Evolutionary conservation across 768 basidiomycete species (phyloP), one percentile per base, ranked within the genome.

Genomic region (Hericium rajendrae): DNA sequence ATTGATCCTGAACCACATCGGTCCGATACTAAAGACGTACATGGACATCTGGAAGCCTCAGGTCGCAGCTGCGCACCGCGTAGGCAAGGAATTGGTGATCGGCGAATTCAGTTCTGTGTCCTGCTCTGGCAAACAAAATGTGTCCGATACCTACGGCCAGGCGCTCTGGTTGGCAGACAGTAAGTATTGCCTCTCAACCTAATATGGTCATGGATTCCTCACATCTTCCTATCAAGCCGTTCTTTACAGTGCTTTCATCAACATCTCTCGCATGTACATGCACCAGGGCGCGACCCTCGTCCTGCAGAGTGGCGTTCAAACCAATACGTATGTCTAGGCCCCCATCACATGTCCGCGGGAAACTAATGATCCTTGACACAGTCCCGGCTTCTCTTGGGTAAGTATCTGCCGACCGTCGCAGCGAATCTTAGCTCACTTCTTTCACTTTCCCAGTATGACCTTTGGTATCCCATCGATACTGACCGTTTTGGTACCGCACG

Each of bases 281-380:
- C 71, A 72, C 57, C 70, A 72, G 41, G 71, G 71, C 6, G 68
- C 68, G 9, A 68, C 70, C 0, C 64, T 72, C 5, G 71, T 70
- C 4, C 62, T 70, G 46, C 71, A 72, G 55, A 69, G 68, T 20
- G 56, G 63, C 22, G 46, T 52, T 16, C 71, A 72, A 57, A 60
- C 67, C 13, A 72, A 72, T 49, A 57, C 60, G 65, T 65, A 41
- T 40, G 64, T 54, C 28, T 32, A 32, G 28, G 18, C 38, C n/a
- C 22, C 26, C 46, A 2, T 20, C 24, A 2, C 13, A 16, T 15
- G 12, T 51, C 46, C 15, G 4, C 11, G 49, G 43, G 48, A 54
- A 28, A 49, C 48, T 37, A 53, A 16, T 26, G 13, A 26, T 8
- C 20, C 3, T 16, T 40, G 11, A 40, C n/a, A 39, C n/a, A 64